Conservation (phyloP, 2,329 filamentous ascomycete genomes). For the Talaromyces sp. region DNA sequence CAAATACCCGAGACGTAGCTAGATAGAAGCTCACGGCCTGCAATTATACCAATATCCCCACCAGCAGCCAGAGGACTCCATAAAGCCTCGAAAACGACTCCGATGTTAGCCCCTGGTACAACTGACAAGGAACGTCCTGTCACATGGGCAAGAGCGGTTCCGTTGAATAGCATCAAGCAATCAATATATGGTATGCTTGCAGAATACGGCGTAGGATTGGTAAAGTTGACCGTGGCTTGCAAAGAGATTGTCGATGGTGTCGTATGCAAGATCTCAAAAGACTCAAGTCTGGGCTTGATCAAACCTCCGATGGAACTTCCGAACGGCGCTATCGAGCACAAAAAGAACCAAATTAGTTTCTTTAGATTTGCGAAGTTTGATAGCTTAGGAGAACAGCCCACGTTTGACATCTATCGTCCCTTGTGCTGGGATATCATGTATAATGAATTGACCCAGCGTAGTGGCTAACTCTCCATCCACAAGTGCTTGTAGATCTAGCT, state of each 20-base stretch:
- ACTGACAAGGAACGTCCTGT: constrained; percentile 63
- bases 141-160: constrained; percentile 71
- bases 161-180: constrained; percentile 71
- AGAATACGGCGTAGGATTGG: constrained; percentile 85
- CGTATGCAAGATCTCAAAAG: constrained; percentile 70
- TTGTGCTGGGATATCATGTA: constrained; percentile 79
- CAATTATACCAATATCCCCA: constrained; percentile 58
- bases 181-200: constrained; percentile 77
- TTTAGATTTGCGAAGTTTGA: constrained; percentile 4
- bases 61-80: constrained; percentile 69
- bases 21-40: constrained; percentile 72
- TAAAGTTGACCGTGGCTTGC: constrained; percentile 72
- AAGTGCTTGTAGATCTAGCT: constrained; percentile 69
- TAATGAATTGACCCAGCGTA: constrained; percentile 72
- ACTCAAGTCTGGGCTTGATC: constrained; percentile 62
- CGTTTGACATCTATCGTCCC: constrained; percentile 88
- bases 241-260: constrained; percentile 68
- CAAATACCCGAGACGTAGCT: constrained; percentile 74
- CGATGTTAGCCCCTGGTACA: constrained; percentile 66
- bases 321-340: constrained; percentile 53
- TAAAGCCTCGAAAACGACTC: constrained; percentile 63
- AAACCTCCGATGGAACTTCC: constrained; percentile 52
- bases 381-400: constrained; percentile 57
- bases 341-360: constrained; percentile 13
- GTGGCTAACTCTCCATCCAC: constrained; percentile 83